phyloP scores from a whole-genome alignment of 495 filamentous ascomycete genomes.

The Neurospora sp. region DNA sequence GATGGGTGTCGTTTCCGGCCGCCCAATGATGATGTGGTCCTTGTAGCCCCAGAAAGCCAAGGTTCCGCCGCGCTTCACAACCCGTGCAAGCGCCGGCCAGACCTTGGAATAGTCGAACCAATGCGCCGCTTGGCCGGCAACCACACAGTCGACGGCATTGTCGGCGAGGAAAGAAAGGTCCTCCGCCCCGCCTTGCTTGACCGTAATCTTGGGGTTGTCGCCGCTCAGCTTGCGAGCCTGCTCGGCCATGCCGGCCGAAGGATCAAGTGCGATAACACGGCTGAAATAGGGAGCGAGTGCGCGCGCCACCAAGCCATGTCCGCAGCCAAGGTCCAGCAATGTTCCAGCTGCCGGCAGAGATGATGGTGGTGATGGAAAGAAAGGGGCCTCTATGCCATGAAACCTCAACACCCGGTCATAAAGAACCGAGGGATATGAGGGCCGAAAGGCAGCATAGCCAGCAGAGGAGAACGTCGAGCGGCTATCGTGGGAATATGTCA shows the following conservation, averaged over 20 bases:
- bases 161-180: conserved; percentile 38
- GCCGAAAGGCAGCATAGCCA: conserved; percentile 52
- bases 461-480: conserved; percentile 40
- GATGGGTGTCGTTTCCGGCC: conserved; percentile 36
- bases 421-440: conserved; percentile 47
- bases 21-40: conserved; percentile 44
- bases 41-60: conserved; percentile 56
- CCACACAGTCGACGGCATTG: conserved; percentile 42
- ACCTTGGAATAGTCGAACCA: conserved; percentile 49
- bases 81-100: conserved; percentile 45
- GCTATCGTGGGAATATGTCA: conserved; percentile 5
- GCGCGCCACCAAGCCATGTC: conserved; percentile 48
- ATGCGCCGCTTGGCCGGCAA: conserved; percentile 54
- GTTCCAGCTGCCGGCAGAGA: conserved; percentile 13
- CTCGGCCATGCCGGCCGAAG: conserved; percentile 47
- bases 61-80: conserved; percentile 44
- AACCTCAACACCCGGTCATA: conserved; percentile 46
- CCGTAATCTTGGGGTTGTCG: conserved; percentile 33
- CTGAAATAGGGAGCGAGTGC: conserved; percentile 41
- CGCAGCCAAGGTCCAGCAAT: conserved; percentile 52
- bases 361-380: not conserved
- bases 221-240: conserved; percentile 39
- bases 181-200: conserved; percentile 39
- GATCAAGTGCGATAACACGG: conserved; percentile 44
- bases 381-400: conserved; percentile 24